Percentiles rank a stretch among this genome's conserved stretches.
These are phyloP conservation scores for Drosera spatulata DNA, from an alignment of 179 eudicot genomes.

Conservation along the genomic window DNA sequence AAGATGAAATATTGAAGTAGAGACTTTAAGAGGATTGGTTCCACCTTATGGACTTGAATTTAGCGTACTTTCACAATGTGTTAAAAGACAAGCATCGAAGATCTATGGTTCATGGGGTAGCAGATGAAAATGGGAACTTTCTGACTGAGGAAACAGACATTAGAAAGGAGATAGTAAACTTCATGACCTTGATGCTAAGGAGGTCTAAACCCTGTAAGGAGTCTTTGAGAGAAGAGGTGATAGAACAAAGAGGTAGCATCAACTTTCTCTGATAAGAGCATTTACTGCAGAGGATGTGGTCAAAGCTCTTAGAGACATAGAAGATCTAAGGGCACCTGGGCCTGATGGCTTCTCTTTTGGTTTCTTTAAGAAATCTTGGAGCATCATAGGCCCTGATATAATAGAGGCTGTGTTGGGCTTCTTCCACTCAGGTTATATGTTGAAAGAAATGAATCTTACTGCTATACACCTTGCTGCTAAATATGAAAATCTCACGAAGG, in stretches of 20 bases:
- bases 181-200: neutral
- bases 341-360: neutral
- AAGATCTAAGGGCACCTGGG: neutral
- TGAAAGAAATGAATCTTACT: too few relatives aligned
- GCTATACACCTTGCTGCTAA: too few relatives aligned
- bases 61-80: neutral
- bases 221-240: neutral
- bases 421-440: neutral
- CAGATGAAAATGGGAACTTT: neutral
- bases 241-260: neutral
- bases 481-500: neutral
- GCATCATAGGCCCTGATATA: neutral
- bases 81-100: neutral
- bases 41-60: neutral
- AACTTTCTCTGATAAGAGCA: neutral
- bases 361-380: neutral
- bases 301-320: neutral
- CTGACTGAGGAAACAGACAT: neutral
- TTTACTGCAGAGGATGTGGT: neutral
- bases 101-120: neutral
- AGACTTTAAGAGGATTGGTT: neutral
- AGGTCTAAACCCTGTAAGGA: neutral
- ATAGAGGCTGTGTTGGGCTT: neutral
- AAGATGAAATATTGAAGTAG: neutral
- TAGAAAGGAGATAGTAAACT: neutral